These are phyloP conservation scores for Zoysia japonica DNA, from an alignment of 176 grass and related monocot species.

Conservation along the genomic window DNA sequence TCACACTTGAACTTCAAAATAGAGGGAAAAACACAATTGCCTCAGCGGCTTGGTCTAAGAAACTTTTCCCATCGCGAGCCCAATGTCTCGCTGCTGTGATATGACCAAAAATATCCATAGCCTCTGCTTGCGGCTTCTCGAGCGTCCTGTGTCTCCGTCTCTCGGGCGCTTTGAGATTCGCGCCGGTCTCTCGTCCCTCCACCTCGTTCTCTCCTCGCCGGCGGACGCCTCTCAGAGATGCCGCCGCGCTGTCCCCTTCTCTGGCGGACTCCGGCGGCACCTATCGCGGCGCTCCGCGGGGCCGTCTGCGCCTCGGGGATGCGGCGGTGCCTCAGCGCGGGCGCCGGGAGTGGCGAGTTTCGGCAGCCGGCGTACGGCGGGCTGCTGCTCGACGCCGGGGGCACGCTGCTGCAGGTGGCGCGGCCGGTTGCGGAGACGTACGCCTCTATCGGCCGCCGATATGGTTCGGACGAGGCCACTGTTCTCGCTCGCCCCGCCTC, in stretches of 20 bases:
- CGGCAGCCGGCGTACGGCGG: conserved; percentile 51
- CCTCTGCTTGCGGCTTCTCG: not conserved
- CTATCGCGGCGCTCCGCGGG: not conserved
- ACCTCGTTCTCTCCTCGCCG: not conserved
- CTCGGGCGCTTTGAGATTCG: not conserved
- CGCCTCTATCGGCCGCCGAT: conserved; percentile 65
- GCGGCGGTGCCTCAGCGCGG: not conserved
- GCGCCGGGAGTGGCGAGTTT: conserved; percentile 13
- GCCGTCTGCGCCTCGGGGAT: not conserved
- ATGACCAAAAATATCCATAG: conserved; percentile 26
- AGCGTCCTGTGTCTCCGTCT: not conserved
- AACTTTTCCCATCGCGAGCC: not conserved
- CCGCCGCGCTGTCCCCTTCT: conserved; percentile 32
- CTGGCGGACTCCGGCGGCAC: conserved; percentile 2
- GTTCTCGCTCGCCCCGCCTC: not conserved
- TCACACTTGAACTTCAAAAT: too few relatives aligned
- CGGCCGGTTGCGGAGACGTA: conserved; percentile 71
- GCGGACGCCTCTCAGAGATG: conserved; percentile 34
- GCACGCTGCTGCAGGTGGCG: conserved; percentile 79
- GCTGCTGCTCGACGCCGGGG: conserved; percentile 76
- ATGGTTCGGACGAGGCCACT: conserved; percentile 40
- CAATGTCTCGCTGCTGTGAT: not conserved
- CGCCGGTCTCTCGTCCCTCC: not conserved
- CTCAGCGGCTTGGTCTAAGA: conserved; percentile 1
- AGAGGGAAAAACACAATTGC: too few relatives aligned